Percentiles rank a stretch among this genome's conserved stretches.
Evolutionary conservation across 129 eudicot species (phyloP).

Genomic region (Arctium lappa): DNA sequence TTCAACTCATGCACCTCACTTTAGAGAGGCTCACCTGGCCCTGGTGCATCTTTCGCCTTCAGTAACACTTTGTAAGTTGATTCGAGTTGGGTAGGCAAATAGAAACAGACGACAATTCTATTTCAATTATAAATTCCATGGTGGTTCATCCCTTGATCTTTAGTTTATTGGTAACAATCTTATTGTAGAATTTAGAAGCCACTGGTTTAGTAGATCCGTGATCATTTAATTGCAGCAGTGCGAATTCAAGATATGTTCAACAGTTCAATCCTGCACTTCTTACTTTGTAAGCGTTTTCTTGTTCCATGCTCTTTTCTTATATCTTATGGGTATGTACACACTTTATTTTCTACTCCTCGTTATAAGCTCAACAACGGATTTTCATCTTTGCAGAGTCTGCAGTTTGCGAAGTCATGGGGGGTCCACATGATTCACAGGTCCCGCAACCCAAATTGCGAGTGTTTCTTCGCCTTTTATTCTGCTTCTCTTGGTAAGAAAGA

Average conservation of each 20-base stretch:
- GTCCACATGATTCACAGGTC: neutral
- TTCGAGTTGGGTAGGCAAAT: neutral
- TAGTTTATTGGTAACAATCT: neutral
- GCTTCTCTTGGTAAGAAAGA: constrained; percentile 6
- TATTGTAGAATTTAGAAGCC: neutral
- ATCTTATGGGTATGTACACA: neutral
- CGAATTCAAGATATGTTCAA: neutral
- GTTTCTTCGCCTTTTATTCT: neutral
- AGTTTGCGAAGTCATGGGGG: neutral
- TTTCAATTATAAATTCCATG: neutral
- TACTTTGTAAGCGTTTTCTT: neutral
- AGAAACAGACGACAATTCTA: neutral
- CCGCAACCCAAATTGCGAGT: neutral
- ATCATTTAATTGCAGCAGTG: neutral
- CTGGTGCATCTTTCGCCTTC: neutral
- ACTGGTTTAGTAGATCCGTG: neutral
- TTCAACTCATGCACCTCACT: neutral
- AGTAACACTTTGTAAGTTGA: neutral
- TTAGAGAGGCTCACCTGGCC: neutral
- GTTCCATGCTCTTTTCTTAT: neutral
- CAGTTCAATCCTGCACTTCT: neutral
- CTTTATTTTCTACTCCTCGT: neutral
- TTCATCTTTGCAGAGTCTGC: neutral
- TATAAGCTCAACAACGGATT: neutral
- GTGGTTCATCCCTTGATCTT: neutral